These are phyloP conservation scores for Pichiaceae sp. DNA, from an alignment of 1,139 yeast genomes.

Conservation along the genomic window DNA sequence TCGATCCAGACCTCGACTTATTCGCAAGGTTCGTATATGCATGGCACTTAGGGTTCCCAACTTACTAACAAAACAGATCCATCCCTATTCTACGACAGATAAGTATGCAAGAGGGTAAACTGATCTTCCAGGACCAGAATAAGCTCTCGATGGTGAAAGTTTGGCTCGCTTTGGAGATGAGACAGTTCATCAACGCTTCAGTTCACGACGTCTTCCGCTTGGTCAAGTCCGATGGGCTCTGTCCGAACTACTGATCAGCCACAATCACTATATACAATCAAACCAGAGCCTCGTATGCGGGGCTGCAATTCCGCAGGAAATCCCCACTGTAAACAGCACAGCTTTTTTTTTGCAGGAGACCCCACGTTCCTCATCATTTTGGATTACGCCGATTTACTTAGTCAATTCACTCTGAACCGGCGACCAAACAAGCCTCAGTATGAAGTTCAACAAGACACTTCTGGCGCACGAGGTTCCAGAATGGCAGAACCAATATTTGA, in stretches of 20 bases:
- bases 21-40: constrained; percentile 89
- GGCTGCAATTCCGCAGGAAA: too few species aligned
- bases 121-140: constrained; percentile 49
- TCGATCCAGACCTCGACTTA: constrained; percentile 86
- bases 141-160: constrained; percentile 76
- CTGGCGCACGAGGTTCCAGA: constrained; percentile 86
- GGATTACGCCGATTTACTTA: too few species aligned
- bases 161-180: constrained; percentile 83
- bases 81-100: constrained; percentile 81
- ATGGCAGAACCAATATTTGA: constrained; percentile 75
- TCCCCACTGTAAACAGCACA: neutral
- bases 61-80: constrained; percentile 42
- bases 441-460: constrained; percentile 85
- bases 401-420: too few species aligned
- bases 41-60: constrained; percentile 49
- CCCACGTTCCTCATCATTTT: too few species aligned
- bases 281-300: neutral
- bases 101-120: constrained; percentile 63
- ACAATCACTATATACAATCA: neutral
- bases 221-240: constrained; percentile 50
- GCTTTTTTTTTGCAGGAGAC: neutral
- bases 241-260: constrained; percentile 43
- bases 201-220: constrained; percentile 64
- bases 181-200: constrained; percentile 80
- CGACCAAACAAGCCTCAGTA: too few species aligned